Percentiles rank a stretch among this genome's conserved stretches.
Conservation (phyloP, 148 eudicot genomes). For the Camellia lanceoleosa region DNA sequence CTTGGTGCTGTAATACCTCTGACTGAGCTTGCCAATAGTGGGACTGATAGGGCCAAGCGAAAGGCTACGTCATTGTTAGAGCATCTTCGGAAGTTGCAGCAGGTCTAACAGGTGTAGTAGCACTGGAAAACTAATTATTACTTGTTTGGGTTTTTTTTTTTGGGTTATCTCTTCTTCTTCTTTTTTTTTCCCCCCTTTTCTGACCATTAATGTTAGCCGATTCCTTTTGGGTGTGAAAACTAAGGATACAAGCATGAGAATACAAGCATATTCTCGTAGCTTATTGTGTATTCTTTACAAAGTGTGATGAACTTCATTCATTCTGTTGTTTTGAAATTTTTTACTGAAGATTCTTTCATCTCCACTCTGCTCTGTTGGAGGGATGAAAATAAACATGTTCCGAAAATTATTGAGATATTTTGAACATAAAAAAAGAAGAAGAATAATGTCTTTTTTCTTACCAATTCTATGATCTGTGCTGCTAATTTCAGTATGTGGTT, state of each 20-base stretch:
- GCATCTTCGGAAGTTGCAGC: conserved; percentile 55
- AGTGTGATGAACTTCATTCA: conserved; percentile 24
- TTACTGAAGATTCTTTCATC: background rate
- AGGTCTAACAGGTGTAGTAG: conserved; percentile 22
- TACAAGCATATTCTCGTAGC: conserved; percentile 34
- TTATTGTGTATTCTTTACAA: conserved; percentile 31
- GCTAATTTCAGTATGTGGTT: background rate
- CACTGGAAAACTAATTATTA: background rate
- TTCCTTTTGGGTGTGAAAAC: conserved; percentile 21
- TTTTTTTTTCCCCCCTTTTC: background rate
- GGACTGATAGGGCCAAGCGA: conserved; percentile 83
- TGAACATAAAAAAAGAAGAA: background rate
- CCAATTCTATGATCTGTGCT: background rate
- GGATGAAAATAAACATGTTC: background rate
- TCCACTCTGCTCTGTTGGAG: background rate
- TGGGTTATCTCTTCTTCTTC: background rate
- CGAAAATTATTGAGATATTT: background rate
- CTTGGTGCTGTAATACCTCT: conserved; percentile 70
- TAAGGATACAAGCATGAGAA: conserved; percentile 35
- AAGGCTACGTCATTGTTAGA: conserved; percentile 84
- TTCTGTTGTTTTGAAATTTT: conserved; percentile 16
- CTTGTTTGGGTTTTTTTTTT: background rate
- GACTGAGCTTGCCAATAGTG: conserved; percentile 57
- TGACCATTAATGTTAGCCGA: conserved; percentile 17
- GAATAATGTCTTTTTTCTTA: background rate